Evolutionary conservation across 2,329 filamentous ascomycete species (phyloP), one percentile per base, ranked within the genome.

Genomic region (Trichoderma koningiopsis): DNA sequence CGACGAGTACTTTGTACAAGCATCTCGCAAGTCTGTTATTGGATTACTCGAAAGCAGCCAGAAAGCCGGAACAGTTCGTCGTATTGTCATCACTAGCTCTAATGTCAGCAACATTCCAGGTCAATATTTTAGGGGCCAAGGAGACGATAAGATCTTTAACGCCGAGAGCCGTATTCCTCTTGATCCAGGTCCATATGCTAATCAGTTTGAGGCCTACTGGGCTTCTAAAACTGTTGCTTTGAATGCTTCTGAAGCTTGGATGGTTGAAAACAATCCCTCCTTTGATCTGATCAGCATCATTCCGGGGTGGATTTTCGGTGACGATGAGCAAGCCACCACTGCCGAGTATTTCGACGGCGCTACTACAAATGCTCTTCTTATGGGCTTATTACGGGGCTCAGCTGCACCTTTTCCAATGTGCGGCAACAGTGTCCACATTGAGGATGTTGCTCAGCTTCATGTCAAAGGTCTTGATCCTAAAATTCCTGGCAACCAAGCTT

Each of bases 211-310:
- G 49, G 61, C 61, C 6, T 64, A 64, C 13, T 37, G 33, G 33
- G 61, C 61, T 19, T 56, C 49, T 11, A 64, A 64, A 19, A 10
- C 52, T 31, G 33, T 52, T 33, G 49, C 61, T 31, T 22, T 56
- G 52, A 64, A 64, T 35, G 61, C 55, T 11, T 55, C 61, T 7
- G 61, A 64, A 31, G 61, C 61, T n/a, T 64, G 61, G 61, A 4
- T 64, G 8, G 24, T 24, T 24, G 33, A 56, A 2, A 64, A 64
- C 22, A 64, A 43, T 5, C 61, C 61, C 24, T 19, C 24, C 2
- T 64, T 64, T 27, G 61, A 64, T 52, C 61, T 64, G 3, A 64
- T 64, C 19, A 64, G 61, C 33, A 64, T 64, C 10, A 33, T 64
- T 43, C 61, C 61, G 19, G 61, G 61, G 8, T 64, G 61, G 49